A percentile compares a stretch with the other conserved stretches of the same genome.
Conservation (phyloP, 2,329 filamentous ascomycete genomes). For the Fonsecaea multimorphosa region DNA sequence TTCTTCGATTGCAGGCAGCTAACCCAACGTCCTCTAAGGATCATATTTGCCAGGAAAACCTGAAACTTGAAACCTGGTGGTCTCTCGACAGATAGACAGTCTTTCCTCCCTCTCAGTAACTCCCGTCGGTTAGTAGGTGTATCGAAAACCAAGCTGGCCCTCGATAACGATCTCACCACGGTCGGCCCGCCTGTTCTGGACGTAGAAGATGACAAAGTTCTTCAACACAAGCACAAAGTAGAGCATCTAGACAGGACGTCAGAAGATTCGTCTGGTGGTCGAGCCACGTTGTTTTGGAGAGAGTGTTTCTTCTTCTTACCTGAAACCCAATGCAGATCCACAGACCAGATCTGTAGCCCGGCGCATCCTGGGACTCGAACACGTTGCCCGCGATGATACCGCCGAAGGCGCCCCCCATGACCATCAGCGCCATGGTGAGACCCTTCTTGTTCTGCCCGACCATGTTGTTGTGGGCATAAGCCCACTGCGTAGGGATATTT, state of each 20-base stretch:
- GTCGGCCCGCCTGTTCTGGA: constrained; percentile 1
- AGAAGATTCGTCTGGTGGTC: not conserved
- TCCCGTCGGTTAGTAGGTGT: not conserved
- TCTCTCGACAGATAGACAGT: not conserved
- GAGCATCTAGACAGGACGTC: not conserved
- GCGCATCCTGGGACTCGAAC: not conserved
- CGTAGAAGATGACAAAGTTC: not conserved
- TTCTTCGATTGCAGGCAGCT: not conserved
- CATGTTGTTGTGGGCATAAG: not conserved
- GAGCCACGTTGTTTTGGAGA: no score
- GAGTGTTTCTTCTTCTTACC: not conserved
- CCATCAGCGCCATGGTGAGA: not conserved
- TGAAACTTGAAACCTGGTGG: not conserved
- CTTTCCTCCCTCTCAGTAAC: not conserved
- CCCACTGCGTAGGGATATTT: not conserved
- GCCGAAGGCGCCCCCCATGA: not conserved
- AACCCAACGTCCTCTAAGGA: not conserved
- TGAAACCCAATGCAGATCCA: not conserved
- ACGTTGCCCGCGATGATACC: constrained; percentile 12
- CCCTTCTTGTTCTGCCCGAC: not conserved
- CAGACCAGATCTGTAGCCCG: not conserved
- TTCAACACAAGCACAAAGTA: not conserved
- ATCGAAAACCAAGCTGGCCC: not conserved
- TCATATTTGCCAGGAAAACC: not conserved
- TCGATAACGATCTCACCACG: not conserved